Evolutionary conservation across 75 land plant species (phyloP).

Genomic region (Pseudotsuga menziesii): DNA sequence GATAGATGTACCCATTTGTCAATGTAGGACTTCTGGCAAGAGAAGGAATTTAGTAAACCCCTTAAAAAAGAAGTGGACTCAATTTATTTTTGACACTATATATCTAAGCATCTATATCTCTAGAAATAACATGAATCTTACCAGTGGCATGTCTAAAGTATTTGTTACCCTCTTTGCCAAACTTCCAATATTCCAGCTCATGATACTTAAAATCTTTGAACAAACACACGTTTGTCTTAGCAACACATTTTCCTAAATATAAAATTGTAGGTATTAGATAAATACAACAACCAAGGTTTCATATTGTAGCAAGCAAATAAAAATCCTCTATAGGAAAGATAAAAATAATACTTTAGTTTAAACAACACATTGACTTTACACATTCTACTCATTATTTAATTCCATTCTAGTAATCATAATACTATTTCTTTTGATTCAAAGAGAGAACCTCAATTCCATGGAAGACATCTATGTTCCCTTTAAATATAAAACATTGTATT

Average conservation of each 20-base stretch:
- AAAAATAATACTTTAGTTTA: not conserved
- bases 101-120: slow-evolving; percentile 48
- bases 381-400: not conserved
- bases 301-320: too few relatives aligned
- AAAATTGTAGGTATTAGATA: not conserved
- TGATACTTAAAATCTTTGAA: slow-evolving; percentile 65
- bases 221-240: not conserved
- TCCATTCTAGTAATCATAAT: not conserved
- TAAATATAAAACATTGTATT: too few relatives aligned
- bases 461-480: too few relatives aligned
- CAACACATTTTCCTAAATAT: not conserved
- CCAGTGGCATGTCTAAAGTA: slow-evolving; percentile 70
- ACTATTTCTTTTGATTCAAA: not conserved
- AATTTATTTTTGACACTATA: too few relatives aligned
- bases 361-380: not conserved
- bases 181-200: slow-evolving; percentile 65
- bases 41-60: too few relatives aligned
- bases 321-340: not conserved
- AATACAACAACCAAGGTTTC: too few relatives aligned
- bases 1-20: too few relatives aligned
- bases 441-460: too few relatives aligned
- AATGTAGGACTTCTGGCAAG: too few relatives aligned
- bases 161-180: slow-evolving; percentile 59
- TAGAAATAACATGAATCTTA: slow-evolving; percentile 58
- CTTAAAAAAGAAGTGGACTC: too few relatives aligned